phyloP scores from a whole-genome alignment of 352 stramenopile genomes.

The Hyaloperonospora arabidopsidis region DNA sequence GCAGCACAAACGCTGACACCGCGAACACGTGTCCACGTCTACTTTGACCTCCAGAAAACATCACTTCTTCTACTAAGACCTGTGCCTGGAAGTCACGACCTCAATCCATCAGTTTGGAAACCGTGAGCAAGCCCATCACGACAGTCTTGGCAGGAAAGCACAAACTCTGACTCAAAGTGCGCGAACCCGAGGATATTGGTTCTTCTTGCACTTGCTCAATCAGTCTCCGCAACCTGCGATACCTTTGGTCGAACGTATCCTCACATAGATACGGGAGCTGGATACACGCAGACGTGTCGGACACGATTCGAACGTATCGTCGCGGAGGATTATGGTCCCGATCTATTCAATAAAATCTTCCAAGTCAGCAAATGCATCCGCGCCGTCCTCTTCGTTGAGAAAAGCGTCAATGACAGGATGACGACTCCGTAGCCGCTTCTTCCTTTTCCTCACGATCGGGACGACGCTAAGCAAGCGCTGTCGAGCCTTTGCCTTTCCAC shows the following conservation, averaged over 20 bases:
- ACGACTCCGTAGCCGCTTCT: conserved; percentile 48
- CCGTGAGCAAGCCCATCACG: conserved; percentile 24
- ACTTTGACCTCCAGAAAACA: conserved; percentile 24
- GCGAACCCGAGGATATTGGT: conserved; percentile 1
- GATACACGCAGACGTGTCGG: conserved; percentile 10
- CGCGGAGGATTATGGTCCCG: background rate
- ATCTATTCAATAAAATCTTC: conserved; percentile 73
- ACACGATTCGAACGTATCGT: background rate
- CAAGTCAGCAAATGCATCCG: conserved; percentile 59
- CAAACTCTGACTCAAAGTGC: conserved; percentile 40
- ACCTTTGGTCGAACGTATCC: conserved; percentile 22
- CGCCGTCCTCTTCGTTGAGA: conserved; percentile 60
- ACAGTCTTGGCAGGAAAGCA: conserved; percentile 34
- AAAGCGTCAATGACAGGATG: conserved; percentile 74
- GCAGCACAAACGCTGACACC: conserved; percentile 5
- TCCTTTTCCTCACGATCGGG: conserved; percentile 46
- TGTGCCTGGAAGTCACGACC: conserved; percentile 7
- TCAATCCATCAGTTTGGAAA: conserved; percentile 31
- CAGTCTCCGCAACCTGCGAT: conserved; percentile 27
- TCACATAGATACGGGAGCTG: conserved; percentile 31
- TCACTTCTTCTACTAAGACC: conserved; percentile 1
- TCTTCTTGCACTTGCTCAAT: conserved; percentile 26
- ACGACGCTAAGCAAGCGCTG: conserved; percentile 43
- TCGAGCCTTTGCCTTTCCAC: conserved; percentile 20
- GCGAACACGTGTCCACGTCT: conserved; percentile 36